Evolutionary conservation across 2,329 filamentous ascomycete species (phyloP), one percentile per base, ranked within the genome.

Genomic region (Penicillium sp.): DNA sequence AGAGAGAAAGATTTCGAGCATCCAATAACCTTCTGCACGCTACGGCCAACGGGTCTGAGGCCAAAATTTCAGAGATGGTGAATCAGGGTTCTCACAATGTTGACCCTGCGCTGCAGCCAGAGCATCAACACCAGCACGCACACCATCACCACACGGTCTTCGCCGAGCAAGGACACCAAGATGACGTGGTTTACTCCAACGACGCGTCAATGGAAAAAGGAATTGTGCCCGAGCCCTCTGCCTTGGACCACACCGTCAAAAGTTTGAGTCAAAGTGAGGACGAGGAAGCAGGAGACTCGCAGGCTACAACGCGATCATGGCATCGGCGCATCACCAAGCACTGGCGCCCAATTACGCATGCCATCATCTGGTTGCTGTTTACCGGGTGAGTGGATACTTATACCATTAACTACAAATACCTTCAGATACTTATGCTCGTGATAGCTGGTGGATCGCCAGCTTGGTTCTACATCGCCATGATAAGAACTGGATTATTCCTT

Each of bases 401-500:
- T 16, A 31, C 22, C 26, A 9, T 47, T 67, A 26, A 56, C 8
- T 22, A 42, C 19, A 71, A 24, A 29, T 49, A 31, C 56, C 43
- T 26, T 50, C 46, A 31, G 39, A 59, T 58, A 59, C 62, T 65
- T 13, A 62, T 58, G 19, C 55, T 48, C 22, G 52, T 57, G 50
- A 42, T 42, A 82, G 82, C 67, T 92, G 90, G 90, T 93, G 89
- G 89, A 88, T 93, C 62, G 87, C 88, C 7, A 85, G 87, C 54
- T 78, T 93, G 48, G 80, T 92, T 57, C 79, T 91, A 52, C 90
- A 93, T 72, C 85, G 85, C 57, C 65, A 88, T 57, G 86, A 91
- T 68, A 81, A 83, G 75, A 91, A 90, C 68, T 96, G 91, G 91
- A 76, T 96, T 55, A 84, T 93, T 49, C 91, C 92, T 0, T 95